Evolutionary conservation across 371 early-diverging fungal species (phyloP), one percentile per base, ranked within the genome.

Genomic region (Apophysomyces elegans): DNA sequence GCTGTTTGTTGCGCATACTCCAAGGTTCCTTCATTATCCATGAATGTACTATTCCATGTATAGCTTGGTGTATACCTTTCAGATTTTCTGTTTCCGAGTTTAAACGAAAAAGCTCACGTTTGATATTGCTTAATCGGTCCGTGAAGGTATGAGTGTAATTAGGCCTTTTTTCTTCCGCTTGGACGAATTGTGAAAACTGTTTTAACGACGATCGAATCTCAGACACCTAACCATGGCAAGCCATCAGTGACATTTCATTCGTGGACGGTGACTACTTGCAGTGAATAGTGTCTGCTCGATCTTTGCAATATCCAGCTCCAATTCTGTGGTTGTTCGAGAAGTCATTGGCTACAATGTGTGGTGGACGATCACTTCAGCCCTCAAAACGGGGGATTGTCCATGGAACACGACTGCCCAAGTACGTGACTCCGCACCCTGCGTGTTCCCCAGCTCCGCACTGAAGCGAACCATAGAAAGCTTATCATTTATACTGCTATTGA

Each of bases 191-290:
- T n/a, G 65, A 67, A 62, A 79, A 79, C 35, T 68, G 57, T 37
- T 59, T 59, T 5, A 79, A 54, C 16, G 76, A 68, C 11, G 76
- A 70, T 57, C 79, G 70, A 16, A 79, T 58, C 60, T 76, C 76
- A 13, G 79, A 76, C 18, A 79, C 76, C 79, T 79, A 9, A 35
- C 21, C 18, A 16, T 37, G 6, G 12, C 58, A 16, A 62, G 39
- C 89, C 21, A 43, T 4, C 14, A 41, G 18, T 56, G 9, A 37
- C 43, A 58, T 45, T 13, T 56, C 62, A 26, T 26, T 26, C 38
- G 58, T 61, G 14, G 37, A 43, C 5, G 61, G 43, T 6, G 67
- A 38, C 43, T 26, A 26, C 32, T 26, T 26, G 32, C 32, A 26
- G 32, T 26, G 32, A 26, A 26, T 26, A 26, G 32, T 26, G 32